Percentiles rank a stretch among this genome's conserved stretches.
Evolutionary conservation across 352 stramenopile genomes (phyloP).

Genomic region (Pythium chondricola): DNA sequence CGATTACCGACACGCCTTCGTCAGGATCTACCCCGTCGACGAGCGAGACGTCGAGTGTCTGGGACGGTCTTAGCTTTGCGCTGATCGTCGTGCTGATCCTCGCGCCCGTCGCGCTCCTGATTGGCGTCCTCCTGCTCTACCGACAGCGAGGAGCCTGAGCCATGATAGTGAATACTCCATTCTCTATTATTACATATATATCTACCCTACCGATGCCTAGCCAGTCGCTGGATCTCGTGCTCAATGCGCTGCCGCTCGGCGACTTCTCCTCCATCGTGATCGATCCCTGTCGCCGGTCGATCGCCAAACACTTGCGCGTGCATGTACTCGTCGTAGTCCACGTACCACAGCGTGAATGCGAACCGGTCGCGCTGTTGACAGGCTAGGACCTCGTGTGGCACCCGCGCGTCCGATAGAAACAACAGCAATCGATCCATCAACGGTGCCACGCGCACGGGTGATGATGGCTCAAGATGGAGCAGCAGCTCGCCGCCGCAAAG

Average conservation of each 20-base stretch:
- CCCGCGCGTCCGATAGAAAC: slow-evolving; percentile 40
- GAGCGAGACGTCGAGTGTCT: too few species aligned
- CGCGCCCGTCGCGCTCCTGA: slow-evolving; percentile 1
- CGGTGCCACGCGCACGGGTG: slow-evolving; percentile 2
- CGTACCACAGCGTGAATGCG: slow-evolving; percentile 55
- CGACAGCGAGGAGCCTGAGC: too few species aligned
- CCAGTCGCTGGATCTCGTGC: slow-evolving; percentile 8
- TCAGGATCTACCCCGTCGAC: neutral
- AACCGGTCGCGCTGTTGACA: slow-evolving; percentile 22
- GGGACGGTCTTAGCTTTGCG: neutral
- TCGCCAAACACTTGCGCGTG: slow-evolving; percentile 30
- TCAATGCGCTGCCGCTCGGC: slow-evolving; percentile 12
- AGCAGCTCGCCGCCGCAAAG: slow-evolving; percentile 29
- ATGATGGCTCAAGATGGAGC: slow-evolving; percentile 14
- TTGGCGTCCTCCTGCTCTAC: slow-evolving; percentile 6
- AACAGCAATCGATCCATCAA: slow-evolving; percentile 29
- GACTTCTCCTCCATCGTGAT: neutral
- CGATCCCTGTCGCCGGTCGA: neutral
- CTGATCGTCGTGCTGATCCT: slow-evolving; percentile 6
- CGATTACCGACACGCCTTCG: neutral
- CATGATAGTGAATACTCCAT: too few species aligned
- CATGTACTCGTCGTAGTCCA: slow-evolving; percentile 55
- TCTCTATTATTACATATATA: too few species aligned
- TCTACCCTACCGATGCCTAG: too few species aligned
- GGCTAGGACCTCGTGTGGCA: slow-evolving; percentile 39